Percentiles rank a stretch among this genome's conserved stretches.
These are phyloP conservation scores for Penicillium sp. DNA, from an alignment of 2,329 filamentous ascomycete genomes.

Conservation along the genomic window DNA sequence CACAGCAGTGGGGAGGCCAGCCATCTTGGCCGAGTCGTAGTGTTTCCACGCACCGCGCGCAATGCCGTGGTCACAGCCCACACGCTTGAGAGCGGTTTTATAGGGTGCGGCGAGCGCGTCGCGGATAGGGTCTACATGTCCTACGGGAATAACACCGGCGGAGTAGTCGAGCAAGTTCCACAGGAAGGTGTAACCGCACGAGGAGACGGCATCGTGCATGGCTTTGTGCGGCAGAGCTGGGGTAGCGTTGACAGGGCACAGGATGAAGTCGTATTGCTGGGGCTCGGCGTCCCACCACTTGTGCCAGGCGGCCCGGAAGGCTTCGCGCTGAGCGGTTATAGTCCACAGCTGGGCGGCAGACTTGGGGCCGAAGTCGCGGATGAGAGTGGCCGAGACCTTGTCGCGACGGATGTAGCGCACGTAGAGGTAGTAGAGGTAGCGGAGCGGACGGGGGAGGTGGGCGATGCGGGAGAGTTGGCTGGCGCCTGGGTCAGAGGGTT, in stretches of 20 bases:
- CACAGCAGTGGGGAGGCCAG: slow-evolving; percentile 80
- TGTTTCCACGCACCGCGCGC: slow-evolving; percentile 80
- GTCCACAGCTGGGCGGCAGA: slow-evolving; percentile 78
- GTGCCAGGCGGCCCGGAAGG: slow-evolving; percentile 74
- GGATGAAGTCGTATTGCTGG: slow-evolving; percentile 73
- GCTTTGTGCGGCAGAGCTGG: slow-evolving; percentile 82
- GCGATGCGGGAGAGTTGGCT: slow-evolving; percentile 72
- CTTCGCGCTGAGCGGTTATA: slow-evolving; percentile 72
- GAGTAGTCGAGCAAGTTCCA: slow-evolving; percentile 94
- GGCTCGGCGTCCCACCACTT: slow-evolving; percentile 74
- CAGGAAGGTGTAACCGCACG: slow-evolving; percentile 88
- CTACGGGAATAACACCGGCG: slow-evolving; percentile 77
- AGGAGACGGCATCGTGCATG: slow-evolving; percentile 81
- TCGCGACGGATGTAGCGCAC: slow-evolving; percentile 80
- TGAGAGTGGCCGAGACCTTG: slow-evolving; percentile 70
- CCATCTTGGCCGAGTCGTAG: slow-evolving; percentile 80
- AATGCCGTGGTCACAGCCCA: slow-evolving; percentile 67
- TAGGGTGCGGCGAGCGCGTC: slow-evolving; percentile 59
- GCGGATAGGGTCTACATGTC: slow-evolving; percentile 72
- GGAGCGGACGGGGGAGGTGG: slow-evolving; percentile 67
- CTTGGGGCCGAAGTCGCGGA: slow-evolving; percentile 71
- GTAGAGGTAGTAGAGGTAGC: slow-evolving; percentile 85
- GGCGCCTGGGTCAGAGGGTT: slow-evolving; percentile 76
- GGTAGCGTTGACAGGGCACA: slow-evolving; percentile 85
- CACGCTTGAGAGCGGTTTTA: slow-evolving; percentile 31